Percentiles rank a stretch among this genome's conserved stretches.
Evolutionary conservation across 2,329 filamentous ascomycete genomes (phyloP).

Genomic region (Xylaria sp.): DNA sequence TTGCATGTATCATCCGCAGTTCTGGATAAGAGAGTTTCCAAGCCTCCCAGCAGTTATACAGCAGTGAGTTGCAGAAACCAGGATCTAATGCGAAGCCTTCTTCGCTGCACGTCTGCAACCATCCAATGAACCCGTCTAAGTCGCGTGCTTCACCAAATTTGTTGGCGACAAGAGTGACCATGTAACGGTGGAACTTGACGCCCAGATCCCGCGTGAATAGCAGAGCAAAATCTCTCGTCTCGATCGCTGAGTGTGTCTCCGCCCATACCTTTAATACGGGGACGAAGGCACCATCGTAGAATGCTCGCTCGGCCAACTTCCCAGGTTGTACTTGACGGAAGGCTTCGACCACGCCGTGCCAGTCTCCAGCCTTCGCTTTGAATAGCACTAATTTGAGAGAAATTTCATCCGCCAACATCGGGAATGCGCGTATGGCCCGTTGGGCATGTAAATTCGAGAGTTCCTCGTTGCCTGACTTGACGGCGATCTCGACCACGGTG

Average conservation of each 20-base stretch:
- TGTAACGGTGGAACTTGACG: conserved; percentile 33
- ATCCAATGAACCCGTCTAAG: conserved; percentile 35
- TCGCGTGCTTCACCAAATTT: conserved; percentile 39
- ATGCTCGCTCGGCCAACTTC: conserved; percentile 10
- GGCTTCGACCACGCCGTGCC: conserved; percentile 35
- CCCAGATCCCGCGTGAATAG: conserved; percentile 34
- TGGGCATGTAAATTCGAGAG: conserved; percentile 32
- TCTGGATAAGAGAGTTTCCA: conserved; percentile 37
- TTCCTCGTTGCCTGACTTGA: conserved; percentile 32
- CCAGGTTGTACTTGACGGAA: conserved; percentile 29
- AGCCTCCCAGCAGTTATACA: conserved; percentile 34
- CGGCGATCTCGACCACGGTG: conserved; percentile 38
- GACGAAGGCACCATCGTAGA: conserved; percentile 34
- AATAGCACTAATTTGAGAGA: conserved; percentile 34
- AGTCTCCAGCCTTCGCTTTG: conserved; percentile 38
- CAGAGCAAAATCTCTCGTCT: conserved; percentile 38
- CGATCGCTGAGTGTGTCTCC: conserved; percentile 35
- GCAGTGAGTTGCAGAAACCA: conserved; percentile 37
- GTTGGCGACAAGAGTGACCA: conserved; percentile 41
- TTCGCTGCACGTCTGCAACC: conserved; percentile 37
- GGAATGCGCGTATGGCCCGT: conserved; percentile 25
- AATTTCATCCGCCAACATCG: conserved; percentile 29
- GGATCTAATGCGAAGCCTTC: conserved; percentile 35
- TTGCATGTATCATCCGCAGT: conserved; percentile 33
- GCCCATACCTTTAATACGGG: conserved; percentile 38